Evolutionary conservation across 495 filamentous ascomycete genomes (phyloP).

Genomic region (Talaromyces stipitatus): DNA sequence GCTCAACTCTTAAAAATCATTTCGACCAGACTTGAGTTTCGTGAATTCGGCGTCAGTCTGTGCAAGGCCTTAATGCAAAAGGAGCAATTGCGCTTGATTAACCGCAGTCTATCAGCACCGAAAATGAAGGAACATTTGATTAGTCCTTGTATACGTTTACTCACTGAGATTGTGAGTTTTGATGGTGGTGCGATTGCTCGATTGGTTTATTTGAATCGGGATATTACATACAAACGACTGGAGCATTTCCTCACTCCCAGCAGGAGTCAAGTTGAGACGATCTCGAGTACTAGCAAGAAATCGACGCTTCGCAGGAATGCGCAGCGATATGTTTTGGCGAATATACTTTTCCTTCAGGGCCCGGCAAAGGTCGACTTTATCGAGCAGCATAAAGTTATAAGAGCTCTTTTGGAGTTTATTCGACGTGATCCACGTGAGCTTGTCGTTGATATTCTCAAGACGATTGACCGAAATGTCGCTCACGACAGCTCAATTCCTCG

Average conservation of each 20-base stretch:
- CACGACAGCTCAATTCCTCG: slow-evolving; percentile 61
- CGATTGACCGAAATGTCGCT: slow-evolving; percentile 57
- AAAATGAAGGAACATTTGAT: slow-evolving; percentile 79
- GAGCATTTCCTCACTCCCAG: slow-evolving; percentile 43
- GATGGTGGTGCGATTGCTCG: slow-evolving; percentile 73
- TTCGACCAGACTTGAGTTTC: slow-evolving; percentile 61
- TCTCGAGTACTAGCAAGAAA: slow-evolving; percentile 47
- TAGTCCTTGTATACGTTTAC: slow-evolving; percentile 69
- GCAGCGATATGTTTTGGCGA: slow-evolving; percentile 63
- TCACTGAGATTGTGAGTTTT: slow-evolving; percentile 70
- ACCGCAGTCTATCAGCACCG: slow-evolving; percentile 60
- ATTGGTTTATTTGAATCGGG: slow-evolving; percentile 58
- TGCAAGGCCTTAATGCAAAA: slow-evolving; percentile 68
- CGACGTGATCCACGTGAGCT: slow-evolving; percentile 65
- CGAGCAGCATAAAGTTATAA: slow-evolving; percentile 60
- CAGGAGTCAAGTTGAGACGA: slow-evolving; percentile 42
- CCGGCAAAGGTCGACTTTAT: slow-evolving; percentile 69
- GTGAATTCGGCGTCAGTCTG: slow-evolving; percentile 59
- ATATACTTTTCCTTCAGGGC: slow-evolving; percentile 61
- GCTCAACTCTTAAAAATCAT: slow-evolving; percentile 69
- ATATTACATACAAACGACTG: slow-evolving; percentile 66
- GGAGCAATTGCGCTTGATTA: slow-evolving; percentile 63
- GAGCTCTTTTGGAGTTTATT: slow-evolving; percentile 60
- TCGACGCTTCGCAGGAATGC: slow-evolving; percentile 72
- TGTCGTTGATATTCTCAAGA: slow-evolving; percentile 58